Percentiles rank a stretch among this genome's conserved stretches.
These are phyloP conservation scores for Theobroma grandiflorum DNA, from an alignment of 441 rosid genomes.

Conservation along the genomic window DNA sequence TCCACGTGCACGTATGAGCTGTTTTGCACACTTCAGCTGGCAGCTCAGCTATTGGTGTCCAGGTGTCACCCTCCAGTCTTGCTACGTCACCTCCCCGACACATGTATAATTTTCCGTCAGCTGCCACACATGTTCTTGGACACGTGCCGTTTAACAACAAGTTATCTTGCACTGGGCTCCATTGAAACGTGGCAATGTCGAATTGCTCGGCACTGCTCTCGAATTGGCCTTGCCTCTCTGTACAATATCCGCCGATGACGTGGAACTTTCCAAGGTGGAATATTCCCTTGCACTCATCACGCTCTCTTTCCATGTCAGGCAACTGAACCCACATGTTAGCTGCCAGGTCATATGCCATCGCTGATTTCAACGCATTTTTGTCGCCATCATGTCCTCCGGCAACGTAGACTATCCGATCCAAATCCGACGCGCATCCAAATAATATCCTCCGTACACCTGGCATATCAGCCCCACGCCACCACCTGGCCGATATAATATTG, in stretches of 20 bases:
- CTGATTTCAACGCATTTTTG: constrained; percentile 65
- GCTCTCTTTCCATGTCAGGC: constrained; percentile 73
- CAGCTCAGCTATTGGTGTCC: constrained; percentile 52
- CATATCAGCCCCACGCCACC: constrained; percentile 71
- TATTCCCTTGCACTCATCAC: constrained; percentile 69
- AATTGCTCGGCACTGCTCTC: constrained; percentile 53
- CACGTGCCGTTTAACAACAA: constrained; percentile 35
- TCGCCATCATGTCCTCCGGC: constrained; percentile 79
- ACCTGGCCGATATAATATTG: constrained; percentile 50
- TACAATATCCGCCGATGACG: constrained; percentile 67
- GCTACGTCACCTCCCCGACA: constrained; percentile 48
- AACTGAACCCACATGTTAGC: constrained; percentile 55
- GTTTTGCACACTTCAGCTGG: constrained; percentile 53
- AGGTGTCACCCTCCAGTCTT: constrained; percentile 29
- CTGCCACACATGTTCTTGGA: constrained; percentile 43
- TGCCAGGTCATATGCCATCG: constrained; percentile 58
- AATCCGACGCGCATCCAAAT: constrained; percentile 72
- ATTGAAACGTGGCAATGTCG: constrained; percentile 45
- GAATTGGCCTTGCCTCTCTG: constrained; percentile 71
- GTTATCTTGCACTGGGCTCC: constrained; percentile 49
- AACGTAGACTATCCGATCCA: constrained; percentile 59
- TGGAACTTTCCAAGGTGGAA: constrained; percentile 68
- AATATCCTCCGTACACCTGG: constrained; percentile 64
- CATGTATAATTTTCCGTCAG: constrained; percentile 37
- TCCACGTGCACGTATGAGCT: constrained; percentile 43